Conservation (phyloP, 306 rosid genomes). For the Quercus bicolor region DNA sequence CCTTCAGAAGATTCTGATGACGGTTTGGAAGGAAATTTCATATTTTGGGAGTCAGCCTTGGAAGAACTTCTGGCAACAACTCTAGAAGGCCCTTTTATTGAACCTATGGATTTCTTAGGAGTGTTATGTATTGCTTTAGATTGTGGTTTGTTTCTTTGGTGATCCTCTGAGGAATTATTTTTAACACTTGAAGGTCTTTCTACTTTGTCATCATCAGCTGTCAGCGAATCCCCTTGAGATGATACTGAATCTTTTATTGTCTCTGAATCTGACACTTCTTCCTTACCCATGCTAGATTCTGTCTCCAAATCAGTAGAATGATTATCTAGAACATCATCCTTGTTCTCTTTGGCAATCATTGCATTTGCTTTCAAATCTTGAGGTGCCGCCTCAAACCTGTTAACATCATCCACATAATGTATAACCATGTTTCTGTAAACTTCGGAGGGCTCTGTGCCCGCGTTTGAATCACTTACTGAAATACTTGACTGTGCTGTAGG, state of each 20-base stretch:
- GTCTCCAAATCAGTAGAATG: constrained; percentile 57
- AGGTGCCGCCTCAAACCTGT: constrained; percentile 55
- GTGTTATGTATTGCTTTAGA: constrained; percentile 31
- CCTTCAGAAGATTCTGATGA: constrained; percentile 59
- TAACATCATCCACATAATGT: constrained; percentile 66
- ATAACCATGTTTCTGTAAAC: constrained; percentile 49
- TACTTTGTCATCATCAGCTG: constrained; percentile 55
- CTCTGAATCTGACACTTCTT: constrained; percentile 69
- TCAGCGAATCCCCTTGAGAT: constrained; percentile 62
- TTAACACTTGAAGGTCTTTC: constrained; percentile 48
- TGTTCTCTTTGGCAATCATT: constrained; percentile 38
- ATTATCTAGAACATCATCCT: constrained; percentile 46
- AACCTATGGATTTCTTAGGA: constrained; percentile 38
- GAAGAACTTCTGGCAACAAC: constrained; percentile 35
- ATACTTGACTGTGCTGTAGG: constrained; percentile 31
- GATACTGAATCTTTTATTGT: constrained; percentile 63
- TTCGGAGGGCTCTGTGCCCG: constrained; percentile 47
- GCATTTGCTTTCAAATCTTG: constrained; percentile 43
- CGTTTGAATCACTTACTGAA: constrained; percentile 50
- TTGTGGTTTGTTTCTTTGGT: constrained; percentile 36
- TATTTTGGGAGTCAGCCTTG: constrained; percentile 30
- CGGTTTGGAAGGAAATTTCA: constrained; percentile 37
- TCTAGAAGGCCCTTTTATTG: constrained; percentile 35
- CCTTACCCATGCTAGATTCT: constrained; percentile 54
- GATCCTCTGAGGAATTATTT: constrained; percentile 36